These are phyloP conservation scores for Malassezia slooffiae DNA, from an alignment of 1,284 basidiomycete genomes.

Conservation along the genomic window DNA sequence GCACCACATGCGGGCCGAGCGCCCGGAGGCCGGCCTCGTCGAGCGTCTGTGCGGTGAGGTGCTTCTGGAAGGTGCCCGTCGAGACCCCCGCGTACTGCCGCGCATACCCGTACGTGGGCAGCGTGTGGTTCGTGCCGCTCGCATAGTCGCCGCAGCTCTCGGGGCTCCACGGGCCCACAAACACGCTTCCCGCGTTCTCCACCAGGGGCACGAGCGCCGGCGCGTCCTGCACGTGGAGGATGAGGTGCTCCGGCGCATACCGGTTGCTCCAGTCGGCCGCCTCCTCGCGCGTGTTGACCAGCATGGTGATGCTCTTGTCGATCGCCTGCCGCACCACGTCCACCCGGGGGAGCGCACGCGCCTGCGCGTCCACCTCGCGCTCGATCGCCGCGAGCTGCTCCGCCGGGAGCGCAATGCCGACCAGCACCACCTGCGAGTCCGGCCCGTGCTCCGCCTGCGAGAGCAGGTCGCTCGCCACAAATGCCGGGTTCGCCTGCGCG, in stretches of 20 bases:
- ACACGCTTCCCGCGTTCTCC: slow-evolving; percentile 67
- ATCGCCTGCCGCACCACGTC: slow-evolving; percentile 84
- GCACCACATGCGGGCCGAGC: slow-evolving; percentile 79
- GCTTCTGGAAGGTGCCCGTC: slow-evolving; percentile 93
- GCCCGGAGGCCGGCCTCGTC: slow-evolving; percentile 64
- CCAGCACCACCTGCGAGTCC: slow-evolving; percentile 92
- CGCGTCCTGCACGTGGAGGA: slow-evolving; percentile 28
- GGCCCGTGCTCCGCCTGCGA: slow-evolving; percentile 94
- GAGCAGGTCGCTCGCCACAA: slow-evolving; percentile 89
- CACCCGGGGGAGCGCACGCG: slow-evolving; percentile 71
- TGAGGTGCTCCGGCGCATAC: slow-evolving; percentile 67
- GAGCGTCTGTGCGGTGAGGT: slow-evolving; percentile 91
- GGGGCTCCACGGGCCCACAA: slow-evolving; percentile 61
- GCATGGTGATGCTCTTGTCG: slow-evolving; percentile 79
- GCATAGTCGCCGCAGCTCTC: slow-evolving; percentile 98
- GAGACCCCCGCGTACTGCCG: slow-evolving; percentile 97
- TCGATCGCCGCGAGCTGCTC: slow-evolving; percentile 65
- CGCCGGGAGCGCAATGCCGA: slow-evolving; percentile 62
- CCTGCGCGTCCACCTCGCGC: slow-evolving; percentile 74
- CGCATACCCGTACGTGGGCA: slow-evolving; percentile 62
- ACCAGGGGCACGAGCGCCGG: slow-evolving; percentile 34
- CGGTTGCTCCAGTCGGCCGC: slow-evolving; percentile 85
- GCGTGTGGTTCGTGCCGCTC: slow-evolving; percentile 93
- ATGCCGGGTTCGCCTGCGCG: slow-evolving; percentile 67
- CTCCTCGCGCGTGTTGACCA: slow-evolving; percentile 58